phyloP scores from a whole-genome alignment of 2,329 filamentous ascomycete genomes.

The Fusarium lateritium region DNA sequence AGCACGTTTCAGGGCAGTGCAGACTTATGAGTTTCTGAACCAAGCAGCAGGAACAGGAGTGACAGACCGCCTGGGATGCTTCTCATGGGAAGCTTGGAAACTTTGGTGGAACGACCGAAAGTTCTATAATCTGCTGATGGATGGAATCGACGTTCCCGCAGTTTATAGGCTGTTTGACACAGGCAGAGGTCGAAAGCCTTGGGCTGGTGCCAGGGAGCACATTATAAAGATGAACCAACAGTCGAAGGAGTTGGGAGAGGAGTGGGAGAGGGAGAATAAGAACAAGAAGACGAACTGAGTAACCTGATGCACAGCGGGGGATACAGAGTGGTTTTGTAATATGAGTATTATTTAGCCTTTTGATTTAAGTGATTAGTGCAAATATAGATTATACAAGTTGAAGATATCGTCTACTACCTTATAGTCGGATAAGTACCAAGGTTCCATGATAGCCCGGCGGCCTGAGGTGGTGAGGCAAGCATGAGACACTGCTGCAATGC shows the following conservation, averaged over 20 bases:
- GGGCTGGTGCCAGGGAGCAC: slow-evolving; percentile 55
- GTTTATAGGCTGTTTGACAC: slow-evolving; percentile 60
- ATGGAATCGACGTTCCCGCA: slow-evolving; percentile 57
- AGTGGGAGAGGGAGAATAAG: slow-evolving; percentile 43
- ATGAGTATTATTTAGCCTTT: background rate
- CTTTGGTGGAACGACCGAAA: slow-evolving; percentile 60
- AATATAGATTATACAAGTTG: background rate
- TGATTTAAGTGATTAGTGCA: background rate
- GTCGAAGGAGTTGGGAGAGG: slow-evolving; percentile 36
- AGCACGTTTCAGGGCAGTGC: slow-evolving; percentile 37
- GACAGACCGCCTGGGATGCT: slow-evolving; percentile 56
- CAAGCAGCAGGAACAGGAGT: slow-evolving; percentile 60
- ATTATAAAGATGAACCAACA: slow-evolving; percentile 51
- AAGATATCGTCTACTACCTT: background rate
- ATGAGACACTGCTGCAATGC: background rate
- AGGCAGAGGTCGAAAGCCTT: slow-evolving; percentile 56
- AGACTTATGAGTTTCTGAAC: slow-evolving; percentile 57
- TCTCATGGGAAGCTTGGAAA: slow-evolving; percentile 58
- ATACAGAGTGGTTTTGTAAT: too few relatives aligned
- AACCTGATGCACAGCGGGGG: too few relatives aligned
- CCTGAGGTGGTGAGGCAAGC: background rate
- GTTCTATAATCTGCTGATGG: slow-evolving; percentile 58
- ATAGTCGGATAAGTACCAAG: background rate
- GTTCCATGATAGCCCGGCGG: background rate
- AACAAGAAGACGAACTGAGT: slow-evolving; percentile 41